Conservation (phyloP, 495 filamentous ascomycete species). For the Aspergillus wentii region DNA sequence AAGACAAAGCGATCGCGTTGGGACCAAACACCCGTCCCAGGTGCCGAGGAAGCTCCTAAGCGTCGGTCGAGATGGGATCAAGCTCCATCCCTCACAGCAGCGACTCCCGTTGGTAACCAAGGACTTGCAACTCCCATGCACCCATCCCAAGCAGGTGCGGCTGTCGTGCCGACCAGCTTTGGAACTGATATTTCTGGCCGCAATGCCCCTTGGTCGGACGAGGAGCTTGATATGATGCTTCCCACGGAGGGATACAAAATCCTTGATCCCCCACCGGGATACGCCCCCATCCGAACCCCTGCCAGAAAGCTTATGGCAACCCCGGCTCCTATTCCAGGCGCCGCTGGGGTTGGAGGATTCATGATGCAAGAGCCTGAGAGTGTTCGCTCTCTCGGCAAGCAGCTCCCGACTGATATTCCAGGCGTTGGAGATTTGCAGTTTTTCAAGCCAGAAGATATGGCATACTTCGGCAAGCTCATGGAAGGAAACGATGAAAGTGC, state of each 20-base stretch:
- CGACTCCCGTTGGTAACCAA: constrained; percentile 77
- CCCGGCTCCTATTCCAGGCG: constrained; percentile 58
- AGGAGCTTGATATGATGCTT: constrained; percentile 89
- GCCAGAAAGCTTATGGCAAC: constrained; percentile 75
- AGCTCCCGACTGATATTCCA: constrained; percentile 93
- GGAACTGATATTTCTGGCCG: constrained; percentile 77
- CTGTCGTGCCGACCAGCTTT: constrained; percentile 57
- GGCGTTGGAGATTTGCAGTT: constrained; percentile 97
- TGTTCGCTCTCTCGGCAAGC: constrained; percentile 74
- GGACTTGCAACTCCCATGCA: constrained; percentile 85
- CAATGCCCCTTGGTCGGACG: constrained; percentile 79
- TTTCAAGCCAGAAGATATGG: constrained; percentile 99
- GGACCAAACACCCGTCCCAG: constrained; percentile 76
- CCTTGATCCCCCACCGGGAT: constrained; percentile 87
- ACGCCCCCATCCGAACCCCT: constrained; percentile 75
- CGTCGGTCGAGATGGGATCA: constrained; percentile 86
- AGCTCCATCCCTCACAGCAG: constrained; percentile 56
- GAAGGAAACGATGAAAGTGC: constrained; percentile 91
- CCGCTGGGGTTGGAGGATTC: constrained; percentile 71
- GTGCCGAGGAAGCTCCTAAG: constrained; percentile 54
- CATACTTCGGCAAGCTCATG: constrained; percentile 96
- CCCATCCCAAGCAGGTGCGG: constrained; percentile 60
- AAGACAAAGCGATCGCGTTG: constrained; percentile 80
- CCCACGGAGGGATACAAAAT: constrained; percentile 92
- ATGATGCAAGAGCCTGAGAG: constrained; percentile 97